Evolutionary conservation across 2,329 filamentous ascomycete species (phyloP).

Genomic region (Ophiosphaerella herpotricha): DNA sequence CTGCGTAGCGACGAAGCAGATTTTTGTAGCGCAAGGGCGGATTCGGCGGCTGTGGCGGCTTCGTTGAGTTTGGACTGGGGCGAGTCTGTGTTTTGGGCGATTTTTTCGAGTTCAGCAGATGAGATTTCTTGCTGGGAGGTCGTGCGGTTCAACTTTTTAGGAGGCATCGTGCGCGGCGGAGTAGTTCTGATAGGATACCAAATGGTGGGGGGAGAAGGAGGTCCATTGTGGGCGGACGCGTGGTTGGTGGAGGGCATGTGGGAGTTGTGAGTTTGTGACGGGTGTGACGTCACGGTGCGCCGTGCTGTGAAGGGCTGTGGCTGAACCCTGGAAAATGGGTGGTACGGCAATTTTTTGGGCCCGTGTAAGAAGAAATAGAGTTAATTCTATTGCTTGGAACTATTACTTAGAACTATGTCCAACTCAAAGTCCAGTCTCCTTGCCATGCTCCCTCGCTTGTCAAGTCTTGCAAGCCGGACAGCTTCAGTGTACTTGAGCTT

Average conservation of each 20-base stretch:
- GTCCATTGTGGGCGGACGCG: background rate
- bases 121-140: conserved; percentile 8
- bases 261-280: background rate
- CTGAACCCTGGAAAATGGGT: conserved; percentile 22
- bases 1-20: conserved; percentile 34
- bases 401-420: conserved; percentile 38
- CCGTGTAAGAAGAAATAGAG: no score
- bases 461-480: conserved; percentile 56
- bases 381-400: no score
- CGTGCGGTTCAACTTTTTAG: conserved; percentile 17
- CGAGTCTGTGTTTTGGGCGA: conserved; percentile 21
- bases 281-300: conserved; percentile 23
- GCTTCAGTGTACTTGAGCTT: conserved; percentile 54
- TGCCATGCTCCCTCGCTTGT: conserved; percentile 64
- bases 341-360: conserved; percentile 4
- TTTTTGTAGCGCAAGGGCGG: conserved; percentile 32
- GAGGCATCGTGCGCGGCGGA: conserved; percentile 8
- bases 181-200: background rate
- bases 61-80: conserved; percentile 36
- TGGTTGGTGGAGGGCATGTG: background rate
- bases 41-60: conserved; percentile 36
- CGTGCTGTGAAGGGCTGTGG: conserved; percentile 9
- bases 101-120: conserved; percentile 21
- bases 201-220: background rate
- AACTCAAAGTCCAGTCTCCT: conserved; percentile 61